Evolutionary conservation across 2,329 filamentous ascomycete species (phyloP).

Genomic region (Macrophomina pseudophaseolina): DNA sequence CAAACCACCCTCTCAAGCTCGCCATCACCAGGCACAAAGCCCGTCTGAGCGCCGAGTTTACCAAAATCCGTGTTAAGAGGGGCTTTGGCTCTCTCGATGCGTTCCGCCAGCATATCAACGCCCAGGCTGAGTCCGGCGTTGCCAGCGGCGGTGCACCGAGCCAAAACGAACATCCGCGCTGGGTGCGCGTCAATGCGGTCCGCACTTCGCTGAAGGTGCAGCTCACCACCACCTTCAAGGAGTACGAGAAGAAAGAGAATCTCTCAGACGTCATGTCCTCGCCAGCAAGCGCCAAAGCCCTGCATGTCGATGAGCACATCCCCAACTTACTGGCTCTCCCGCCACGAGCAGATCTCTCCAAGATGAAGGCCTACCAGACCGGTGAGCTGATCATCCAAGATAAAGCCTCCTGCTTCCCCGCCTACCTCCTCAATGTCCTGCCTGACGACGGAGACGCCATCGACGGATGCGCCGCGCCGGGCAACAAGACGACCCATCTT

Average conservation of each 20-base stretch:
- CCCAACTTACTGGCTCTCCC: slow-evolving; percentile 83
- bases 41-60: slow-evolving; percentile 80
- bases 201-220: slow-evolving; percentile 73
- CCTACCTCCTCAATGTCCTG: slow-evolving; percentile 77
- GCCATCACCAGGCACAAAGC: slow-evolving; percentile 81
- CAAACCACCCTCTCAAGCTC: slow-evolving; percentile 76
- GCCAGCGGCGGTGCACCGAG: slow-evolving; percentile 31
- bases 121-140: slow-evolving; percentile 33
- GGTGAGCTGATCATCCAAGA: slow-evolving; percentile 91
- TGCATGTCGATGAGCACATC: slow-evolving; percentile 80
- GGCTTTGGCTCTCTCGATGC: slow-evolving; percentile 71
- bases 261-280: slow-evolving; percentile 62
- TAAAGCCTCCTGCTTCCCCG: slow-evolving; percentile 96
- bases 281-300: slow-evolving; percentile 51
- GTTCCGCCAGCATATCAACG: slow-evolving; percentile 65
- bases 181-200: slow-evolving; percentile 86
- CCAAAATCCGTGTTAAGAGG: slow-evolving; percentile 74
- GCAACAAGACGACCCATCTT: slow-evolving; percentile 96
- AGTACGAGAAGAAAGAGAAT: slow-evolving; percentile 61
- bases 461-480: slow-evolving; percentile 93
- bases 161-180: slow-evolving; percentile 73
- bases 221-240: slow-evolving; percentile 74
- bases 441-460: slow-evolving; percentile 75
- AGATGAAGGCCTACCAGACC: slow-evolving; percentile 72
- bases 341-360: slow-evolving; percentile 72